A percentile compares a stretch with the other conserved stretches of the same genome.
Evolutionary conservation across 371 early-diverging fungal species (phyloP).

Genomic region (Apophysomyces trapeziformis): DNA sequence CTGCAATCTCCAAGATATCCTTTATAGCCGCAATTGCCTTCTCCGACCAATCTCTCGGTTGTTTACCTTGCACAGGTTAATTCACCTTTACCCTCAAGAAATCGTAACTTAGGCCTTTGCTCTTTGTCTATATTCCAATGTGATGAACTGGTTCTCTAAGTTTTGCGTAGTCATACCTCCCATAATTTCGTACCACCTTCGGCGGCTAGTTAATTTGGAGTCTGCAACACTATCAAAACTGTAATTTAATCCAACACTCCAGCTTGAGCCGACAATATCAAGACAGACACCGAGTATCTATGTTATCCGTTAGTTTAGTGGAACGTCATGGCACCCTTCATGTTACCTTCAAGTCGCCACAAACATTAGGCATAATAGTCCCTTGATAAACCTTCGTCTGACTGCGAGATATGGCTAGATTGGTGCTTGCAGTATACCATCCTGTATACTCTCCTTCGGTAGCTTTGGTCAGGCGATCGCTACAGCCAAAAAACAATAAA

Average conservation of each 20-base stretch:
- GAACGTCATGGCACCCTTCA: not conserved
- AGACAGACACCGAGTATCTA: conserved; percentile 53
- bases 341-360: conserved; percentile 66
- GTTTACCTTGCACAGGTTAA: conserved; percentile 52
- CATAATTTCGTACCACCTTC: conserved; percentile 31
- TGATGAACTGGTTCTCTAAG: not conserved
- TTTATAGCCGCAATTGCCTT: too few species aligned
- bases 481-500: conserved; percentile 30
- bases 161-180: conserved; percentile 15
- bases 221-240: conserved; percentile 33
- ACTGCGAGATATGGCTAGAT: conserved; percentile 57
- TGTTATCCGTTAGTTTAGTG: not conserved
- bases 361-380: conserved; percentile 55
- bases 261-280: conserved; percentile 42
- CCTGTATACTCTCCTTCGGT: conserved; percentile 30
- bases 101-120: conserved; percentile 33
- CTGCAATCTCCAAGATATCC: not conserved
- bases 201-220: conserved; percentile 29
- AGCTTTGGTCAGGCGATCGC: conserved; percentile 17
- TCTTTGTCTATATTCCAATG: not conserved
- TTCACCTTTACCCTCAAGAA: conserved; percentile 61
- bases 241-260: conserved; percentile 54
- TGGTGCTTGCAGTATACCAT: conserved; percentile 33
- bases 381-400: conserved; percentile 71
- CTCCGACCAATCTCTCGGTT: not conserved